Percentiles rank a stretch among this genome's conserved stretches.
These are phyloP conservation scores for Candida rishiriensis DNA, from an alignment of 805 yeast species.

Conservation along the genomic window DNA sequence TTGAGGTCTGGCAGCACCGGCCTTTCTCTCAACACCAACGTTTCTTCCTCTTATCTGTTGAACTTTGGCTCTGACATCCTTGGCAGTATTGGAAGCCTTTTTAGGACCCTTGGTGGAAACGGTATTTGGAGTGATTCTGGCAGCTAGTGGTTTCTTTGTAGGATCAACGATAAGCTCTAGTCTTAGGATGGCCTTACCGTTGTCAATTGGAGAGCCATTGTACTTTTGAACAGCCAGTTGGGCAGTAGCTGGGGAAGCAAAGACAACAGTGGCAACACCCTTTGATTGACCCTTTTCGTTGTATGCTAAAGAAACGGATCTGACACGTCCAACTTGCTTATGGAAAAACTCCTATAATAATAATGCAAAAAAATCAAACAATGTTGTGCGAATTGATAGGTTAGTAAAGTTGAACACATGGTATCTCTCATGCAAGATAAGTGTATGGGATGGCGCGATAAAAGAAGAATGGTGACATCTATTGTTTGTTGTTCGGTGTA, in stretches of 20 bases:
- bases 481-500: too few relatives aligned
- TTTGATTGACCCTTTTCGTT: slow-evolving; percentile 86
- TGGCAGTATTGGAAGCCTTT: slow-evolving; percentile 15
- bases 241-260: slow-evolving; percentile 67
- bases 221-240: slow-evolving; percentile 73
- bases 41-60: slow-evolving; percentile 22
- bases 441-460: too few relatives aligned
- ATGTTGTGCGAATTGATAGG: background rate
- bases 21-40: slow-evolving; percentile 37
- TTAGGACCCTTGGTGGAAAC: slow-evolving; percentile 7
- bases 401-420: slow-evolving; percentile 2
- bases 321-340: slow-evolving; percentile 82
- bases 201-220: slow-evolving; percentile 92
- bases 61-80: slow-evolving; percentile 3
- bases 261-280: slow-evolving; percentile 86
- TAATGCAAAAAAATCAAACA: slow-evolving; percentile 12
- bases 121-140: slow-evolving; percentile 59
- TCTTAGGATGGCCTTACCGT: slow-evolving; percentile 72
- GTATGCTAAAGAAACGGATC: slow-evolving; percentile 65
- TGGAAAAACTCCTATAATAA: slow-evolving; percentile 75
- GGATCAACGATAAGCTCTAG: slow-evolving; percentile 85
- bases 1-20: slow-evolving; percentile 38
- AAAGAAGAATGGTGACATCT: too few relatives aligned
- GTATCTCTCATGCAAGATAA: background rate
- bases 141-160: slow-evolving; percentile 63